Evolutionary conservation across 345 rosid genomes (phyloP), one percentile per base, ranked within the genome.

Genomic region (Syzygium aqueum): DNA sequence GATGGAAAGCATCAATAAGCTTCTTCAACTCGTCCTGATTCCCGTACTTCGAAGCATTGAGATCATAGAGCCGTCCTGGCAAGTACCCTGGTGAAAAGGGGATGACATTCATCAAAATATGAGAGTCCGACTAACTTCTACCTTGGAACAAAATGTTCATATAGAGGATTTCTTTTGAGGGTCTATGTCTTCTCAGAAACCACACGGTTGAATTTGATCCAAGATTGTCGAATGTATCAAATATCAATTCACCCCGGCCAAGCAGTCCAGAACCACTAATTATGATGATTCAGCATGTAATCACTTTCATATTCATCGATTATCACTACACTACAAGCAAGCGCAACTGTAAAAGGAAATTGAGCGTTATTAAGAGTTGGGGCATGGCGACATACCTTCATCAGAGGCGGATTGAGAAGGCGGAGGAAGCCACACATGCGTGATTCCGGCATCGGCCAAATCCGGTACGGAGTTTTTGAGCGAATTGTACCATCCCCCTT

Each of bases 391-490:
- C 17, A 73, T 73, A 94, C 99, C 98, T 89, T 96, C 89, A 1
- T 92, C 91, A 23, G 91, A 88, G 59, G 63, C 95, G 7, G 99
- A 97, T 40, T 97, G 99, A 67, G 98, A 97, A 6, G 99, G 89
- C 15, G 99, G 98, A 78, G 98, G 99, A 90, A 96, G 98, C 99
- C 98, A 97, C 53, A 97, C 92, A 88, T 95, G 98, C 85, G 99
- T 93, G 80, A 95, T 88, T 84, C 97, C 98, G 33, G 96, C 94
- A n/a, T 57, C 89, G 59, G 92, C 93, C 85, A 96, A 85, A 52
- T 96, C 98, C 83, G 94, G 89, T 63, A 95, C 84, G 33, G 88
- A 85, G 88, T 87, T 94, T 89, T 91, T 93, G 23, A 97, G 92
- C 3, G 92, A 93, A 67, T 94, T 97, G 92, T 97, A 95, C 95